A percentile compares a stretch with the other conserved stretches of the same genome.
Conservation (phyloP, 768 basidiomycete genomes). For the Pluteus cervinus region DNA sequence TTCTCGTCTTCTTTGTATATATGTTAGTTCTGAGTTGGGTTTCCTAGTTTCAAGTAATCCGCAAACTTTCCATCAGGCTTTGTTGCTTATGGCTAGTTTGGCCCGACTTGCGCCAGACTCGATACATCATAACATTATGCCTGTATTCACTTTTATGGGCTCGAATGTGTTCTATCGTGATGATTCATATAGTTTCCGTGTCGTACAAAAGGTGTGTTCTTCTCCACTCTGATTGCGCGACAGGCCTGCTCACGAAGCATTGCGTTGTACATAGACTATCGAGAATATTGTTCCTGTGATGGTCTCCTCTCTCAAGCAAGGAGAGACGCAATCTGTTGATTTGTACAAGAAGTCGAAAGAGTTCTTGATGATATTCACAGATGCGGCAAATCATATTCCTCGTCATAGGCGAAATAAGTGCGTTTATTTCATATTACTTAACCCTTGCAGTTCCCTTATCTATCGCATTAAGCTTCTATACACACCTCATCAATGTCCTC, state of each 20-base stretch:
- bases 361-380: conserved; percentile 88
- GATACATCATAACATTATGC: conserved; percentile 93
- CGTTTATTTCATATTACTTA: conserved; percentile 15
- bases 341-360: conserved; percentile 69
- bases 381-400: conserved; percentile 88
- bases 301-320: conserved; percentile 67
- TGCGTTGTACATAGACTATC: conserved; percentile 69
- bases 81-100: conserved; percentile 80
- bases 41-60: conserved; percentile 72
- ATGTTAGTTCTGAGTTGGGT: conserved; percentile 4
- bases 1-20: not conserved
- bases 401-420: conserved; percentile 88
- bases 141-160: conserved; percentile 99
- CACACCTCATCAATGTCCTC: conserved; percentile 78
- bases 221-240: not conserved
- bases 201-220: conserved; percentile 77
- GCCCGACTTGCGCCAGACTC: conserved; percentile 84
- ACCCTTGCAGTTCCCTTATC: not conserved
- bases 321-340: conserved; percentile 46
- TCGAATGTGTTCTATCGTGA: conserved; percentile 97
- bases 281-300: conserved; percentile 93
- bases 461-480: conserved; percentile 63
- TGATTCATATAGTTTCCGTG: conserved; percentile 91
- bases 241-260: conserved; percentile 5
- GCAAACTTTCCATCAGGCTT: conserved; percentile 89